Conservation (phyloP, 768 basidiomycete species). For the Lactarius akahatsu region DNA sequence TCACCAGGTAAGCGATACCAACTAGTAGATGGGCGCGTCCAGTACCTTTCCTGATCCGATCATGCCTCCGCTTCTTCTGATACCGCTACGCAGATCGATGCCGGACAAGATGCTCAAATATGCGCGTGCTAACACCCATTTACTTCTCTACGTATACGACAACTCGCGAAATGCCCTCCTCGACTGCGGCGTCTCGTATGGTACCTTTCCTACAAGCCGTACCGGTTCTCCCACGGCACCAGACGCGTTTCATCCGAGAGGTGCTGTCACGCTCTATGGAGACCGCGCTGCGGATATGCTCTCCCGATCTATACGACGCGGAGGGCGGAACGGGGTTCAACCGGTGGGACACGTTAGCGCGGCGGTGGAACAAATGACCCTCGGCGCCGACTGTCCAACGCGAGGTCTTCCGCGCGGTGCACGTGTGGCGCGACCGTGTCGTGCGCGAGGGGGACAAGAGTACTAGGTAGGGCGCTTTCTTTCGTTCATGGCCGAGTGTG, state of each 20-base stretch:
- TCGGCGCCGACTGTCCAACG: conserved; percentile 50
- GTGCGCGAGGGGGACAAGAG: conserved; percentile 89
- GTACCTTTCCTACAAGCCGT: conserved; percentile 33
- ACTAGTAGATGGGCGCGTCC: conserved; percentile 95
- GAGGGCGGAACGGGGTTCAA: conserved; percentile 60
- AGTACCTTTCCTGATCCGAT: conserved; percentile 42
- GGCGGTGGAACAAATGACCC: conserved; percentile 76
- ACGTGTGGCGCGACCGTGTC: conserved; percentile 78
- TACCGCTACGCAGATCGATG: conserved; percentile 54
- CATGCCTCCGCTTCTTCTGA: background rate
- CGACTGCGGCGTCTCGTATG: conserved; percentile 53
- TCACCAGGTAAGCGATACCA: conserved; percentile 94
- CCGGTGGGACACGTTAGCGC: conserved; percentile 77
- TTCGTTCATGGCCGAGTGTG: background rate
- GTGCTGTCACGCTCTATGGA: conserved; percentile 73
- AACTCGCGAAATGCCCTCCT: conserved; percentile 83
- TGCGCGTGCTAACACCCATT: conserved; percentile 96
- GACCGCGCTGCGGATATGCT: conserved; percentile 72
- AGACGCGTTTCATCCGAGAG: conserved; percentile 50
- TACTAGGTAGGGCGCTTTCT: conserved; percentile 49
- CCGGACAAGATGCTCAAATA: conserved; percentile 85
- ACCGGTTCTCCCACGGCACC: conserved; percentile 23
- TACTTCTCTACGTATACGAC: conserved; percentile 90
- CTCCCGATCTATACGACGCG: conserved; percentile 67
- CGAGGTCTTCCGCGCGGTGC: conserved; percentile 67